These are phyloP conservation scores for Helotiales sp. DNA, from an alignment of 2,329 filamentous ascomycete species.

Conservation along the genomic window DNA sequence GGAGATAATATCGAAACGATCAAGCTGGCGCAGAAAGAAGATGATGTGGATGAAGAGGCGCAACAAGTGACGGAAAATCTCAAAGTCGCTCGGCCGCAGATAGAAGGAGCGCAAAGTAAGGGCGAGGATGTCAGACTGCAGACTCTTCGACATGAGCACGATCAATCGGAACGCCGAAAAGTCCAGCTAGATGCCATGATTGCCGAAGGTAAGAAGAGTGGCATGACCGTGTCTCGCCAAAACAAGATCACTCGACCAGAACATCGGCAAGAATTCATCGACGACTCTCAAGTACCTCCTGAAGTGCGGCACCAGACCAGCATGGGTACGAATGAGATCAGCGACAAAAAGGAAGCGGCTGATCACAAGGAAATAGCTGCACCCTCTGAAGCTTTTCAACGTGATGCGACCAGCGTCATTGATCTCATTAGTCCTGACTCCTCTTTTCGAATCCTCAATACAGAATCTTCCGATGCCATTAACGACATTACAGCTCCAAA, in stretches of 20 bases:
- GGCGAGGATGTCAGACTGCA: constrained; percentile 49
- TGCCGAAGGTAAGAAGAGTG: constrained; percentile 82
- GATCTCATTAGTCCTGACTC: too few relatives aligned
- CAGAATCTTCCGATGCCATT: too few relatives aligned
- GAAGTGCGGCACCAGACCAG: too few relatives aligned
- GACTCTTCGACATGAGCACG: constrained; percentile 72
- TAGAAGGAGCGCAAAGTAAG: constrained; percentile 65
- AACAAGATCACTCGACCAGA: constrained; percentile 81
- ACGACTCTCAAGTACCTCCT: constrained; percentile 90
- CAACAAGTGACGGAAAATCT: constrained; percentile 75
- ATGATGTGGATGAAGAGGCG: constrained; percentile 63
- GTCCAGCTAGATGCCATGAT: constrained; percentile 77
- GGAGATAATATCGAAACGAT: constrained; percentile 60
- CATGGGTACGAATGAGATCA: too few relatives aligned
- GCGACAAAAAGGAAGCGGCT: too few relatives aligned
- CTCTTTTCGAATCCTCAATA: too few relatives aligned
- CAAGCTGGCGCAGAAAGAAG: constrained; percentile 46
- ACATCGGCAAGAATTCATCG: constrained; percentile 87
- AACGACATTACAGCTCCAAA: too few relatives aligned
- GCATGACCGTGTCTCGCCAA: constrained; percentile 78
- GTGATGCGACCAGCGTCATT: too few relatives aligned
- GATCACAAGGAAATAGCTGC: too few relatives aligned
- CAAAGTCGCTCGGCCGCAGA: constrained; percentile 65
- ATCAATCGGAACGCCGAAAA: constrained; percentile 75
- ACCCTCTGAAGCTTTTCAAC: too few relatives aligned